Percentiles rank a stretch among this genome's conserved stretches.
Conservation (phyloP, 768 basidiomycete genomes). For the Podaxis sp. region DNA sequence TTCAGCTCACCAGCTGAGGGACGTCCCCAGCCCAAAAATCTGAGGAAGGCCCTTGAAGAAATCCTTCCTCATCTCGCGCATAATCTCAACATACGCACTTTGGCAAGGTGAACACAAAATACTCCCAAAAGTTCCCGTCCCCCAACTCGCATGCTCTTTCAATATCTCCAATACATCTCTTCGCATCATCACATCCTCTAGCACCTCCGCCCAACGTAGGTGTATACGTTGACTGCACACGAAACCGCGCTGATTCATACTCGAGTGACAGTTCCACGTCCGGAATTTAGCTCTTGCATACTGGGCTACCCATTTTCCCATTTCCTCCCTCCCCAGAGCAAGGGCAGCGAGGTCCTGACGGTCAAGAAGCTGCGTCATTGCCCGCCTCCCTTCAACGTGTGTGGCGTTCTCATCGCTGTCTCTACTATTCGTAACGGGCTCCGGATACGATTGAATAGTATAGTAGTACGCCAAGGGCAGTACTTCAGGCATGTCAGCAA, state of each 20-base stretch:
- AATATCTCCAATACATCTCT: constrained; percentile 17
- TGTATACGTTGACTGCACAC: constrained; percentile 14
- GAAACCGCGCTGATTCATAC: not conserved
- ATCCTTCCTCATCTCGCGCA: constrained; percentile 14
- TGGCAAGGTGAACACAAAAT: constrained; percentile 12
- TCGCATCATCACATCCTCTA: constrained; percentile 10
- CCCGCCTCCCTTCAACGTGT: not conserved
- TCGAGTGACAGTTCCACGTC: constrained; percentile 13
- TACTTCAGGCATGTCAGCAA: constrained; percentile 10
- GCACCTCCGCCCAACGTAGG: constrained; percentile 12
- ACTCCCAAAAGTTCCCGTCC: constrained; percentile 11
- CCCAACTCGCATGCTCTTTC: constrained; percentile 12
- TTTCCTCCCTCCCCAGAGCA: constrained; percentile 7
- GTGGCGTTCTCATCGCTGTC: not conserved
- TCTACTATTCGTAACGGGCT: not conserved
- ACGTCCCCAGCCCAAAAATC: not conserved
- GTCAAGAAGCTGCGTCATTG: constrained; percentile 9
- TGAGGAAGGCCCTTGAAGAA: constrained; percentile 10
- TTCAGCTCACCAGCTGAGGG: not conserved
- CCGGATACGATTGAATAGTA: constrained; percentile 4
- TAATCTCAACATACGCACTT: constrained; percentile 13
- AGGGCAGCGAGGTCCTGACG: constrained; percentile 4
- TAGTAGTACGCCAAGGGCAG: constrained; percentile 11
- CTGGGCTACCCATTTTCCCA: constrained; percentile 11
- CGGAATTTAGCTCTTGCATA: constrained; percentile 2